These are phyloP conservation scores for Capsicum baccatum DNA, from an alignment of 257 asterid genomes.

Conservation along the genomic window DNA sequence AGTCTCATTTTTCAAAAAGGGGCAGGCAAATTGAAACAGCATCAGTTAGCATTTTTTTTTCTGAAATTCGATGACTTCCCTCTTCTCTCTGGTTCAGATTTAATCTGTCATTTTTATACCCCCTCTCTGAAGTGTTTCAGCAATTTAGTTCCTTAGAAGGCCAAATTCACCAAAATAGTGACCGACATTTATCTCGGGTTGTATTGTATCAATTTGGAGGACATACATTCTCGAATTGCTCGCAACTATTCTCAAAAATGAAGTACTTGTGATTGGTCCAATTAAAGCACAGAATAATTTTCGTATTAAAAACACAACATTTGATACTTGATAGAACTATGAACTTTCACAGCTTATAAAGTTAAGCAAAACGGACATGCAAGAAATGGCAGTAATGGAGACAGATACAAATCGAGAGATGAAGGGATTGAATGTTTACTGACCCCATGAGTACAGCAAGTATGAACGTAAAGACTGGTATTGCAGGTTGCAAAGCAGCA, in stretches of 20 bases:
- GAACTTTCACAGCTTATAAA: background rate
- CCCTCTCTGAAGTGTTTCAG: background rate
- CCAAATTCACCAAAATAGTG: background rate
- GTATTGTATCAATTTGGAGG: background rate
- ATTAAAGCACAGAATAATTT: background rate
- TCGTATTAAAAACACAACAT: background rate
- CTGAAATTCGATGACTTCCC: background rate
- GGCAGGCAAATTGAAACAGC: background rate
- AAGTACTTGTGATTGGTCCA: background rate
- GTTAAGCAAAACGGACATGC: background rate
- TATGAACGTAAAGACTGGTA: conserved; percentile 94
- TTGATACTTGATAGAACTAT: background rate
- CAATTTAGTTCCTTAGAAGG: background rate
- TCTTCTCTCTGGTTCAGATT: background rate
- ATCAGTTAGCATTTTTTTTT: background rate
- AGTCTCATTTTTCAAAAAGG: too few species aligned
- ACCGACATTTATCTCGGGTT: background rate
- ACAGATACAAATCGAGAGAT: conserved; percentile 22
- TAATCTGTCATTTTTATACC: background rate
- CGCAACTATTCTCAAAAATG: background rate
- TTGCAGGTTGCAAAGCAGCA: conserved; percentile 95
- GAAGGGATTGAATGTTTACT: conserved; percentile 40
- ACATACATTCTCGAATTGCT: background rate
- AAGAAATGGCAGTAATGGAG: conserved; percentile 26
- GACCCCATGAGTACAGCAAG: conserved; percentile 93